Conservation (phyloP, 148 eudicot species). For the Rhododendron henanense region DNA sequence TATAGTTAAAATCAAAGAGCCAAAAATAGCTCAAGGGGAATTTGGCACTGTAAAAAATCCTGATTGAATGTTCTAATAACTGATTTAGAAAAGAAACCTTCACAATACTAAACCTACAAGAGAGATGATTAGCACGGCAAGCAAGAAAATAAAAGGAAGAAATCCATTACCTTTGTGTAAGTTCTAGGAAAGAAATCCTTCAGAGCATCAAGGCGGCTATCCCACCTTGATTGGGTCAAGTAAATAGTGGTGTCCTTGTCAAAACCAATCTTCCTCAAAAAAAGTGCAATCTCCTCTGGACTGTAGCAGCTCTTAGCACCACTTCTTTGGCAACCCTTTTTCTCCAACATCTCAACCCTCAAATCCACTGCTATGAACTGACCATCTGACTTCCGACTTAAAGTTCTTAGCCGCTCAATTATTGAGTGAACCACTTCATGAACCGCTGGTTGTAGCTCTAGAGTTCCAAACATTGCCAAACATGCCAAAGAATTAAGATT, state of each 20-base stretch:
- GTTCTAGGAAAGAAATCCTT: conserved; percentile 91
- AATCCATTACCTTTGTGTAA: conserved; percentile 78
- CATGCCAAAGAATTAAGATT: conserved; percentile 57
- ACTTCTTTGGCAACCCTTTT: conserved; percentile 65
- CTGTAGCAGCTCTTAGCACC: conserved; percentile 66
- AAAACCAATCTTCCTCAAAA: conserved; percentile 69
- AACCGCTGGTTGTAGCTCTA: conserved; percentile 70
- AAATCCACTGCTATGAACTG: conserved; percentile 82
- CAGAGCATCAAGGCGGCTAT: conserved; percentile 67
- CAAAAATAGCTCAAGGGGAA: not conserved
- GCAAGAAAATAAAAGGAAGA: not conserved
- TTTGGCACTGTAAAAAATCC: not conserved
- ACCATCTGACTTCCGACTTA: conserved; percentile 76
- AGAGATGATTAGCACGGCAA: not conserved
- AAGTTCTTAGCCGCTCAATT: conserved; percentile 67
- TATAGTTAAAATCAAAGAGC: not conserved
- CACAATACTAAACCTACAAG: not conserved
- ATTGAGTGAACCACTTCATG: conserved; percentile 83
- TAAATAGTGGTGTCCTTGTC: conserved; percentile 78
- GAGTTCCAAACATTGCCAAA: conserved; percentile 79
- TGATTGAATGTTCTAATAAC: not conserved
- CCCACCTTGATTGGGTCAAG: conserved; percentile 94
- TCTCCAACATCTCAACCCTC: conserved; percentile 69
- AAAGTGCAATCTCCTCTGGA: conserved; percentile 70
- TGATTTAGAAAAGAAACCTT: not conserved